Base-by-base conservation (phyloP, 2,329 filamentous ascomycete species). In the Byssochlamys sp. region DNA sequence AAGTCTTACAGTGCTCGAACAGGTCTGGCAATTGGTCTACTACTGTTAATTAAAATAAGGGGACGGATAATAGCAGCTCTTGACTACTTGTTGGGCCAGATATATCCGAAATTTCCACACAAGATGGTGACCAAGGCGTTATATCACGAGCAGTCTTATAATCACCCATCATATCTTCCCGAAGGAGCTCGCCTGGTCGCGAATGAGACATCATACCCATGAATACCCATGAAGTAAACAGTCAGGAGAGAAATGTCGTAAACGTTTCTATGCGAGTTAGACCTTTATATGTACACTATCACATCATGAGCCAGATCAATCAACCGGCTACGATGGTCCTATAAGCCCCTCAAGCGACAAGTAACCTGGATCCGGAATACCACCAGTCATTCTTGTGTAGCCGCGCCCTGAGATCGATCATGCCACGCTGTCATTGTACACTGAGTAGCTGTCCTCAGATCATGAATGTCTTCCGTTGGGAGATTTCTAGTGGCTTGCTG, bases 401-500 rank as follows among this genome's bases (percentile, higher is more conserved):
- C 7, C 9, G 39, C 39, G n/a, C 9, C 19, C 39, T 19, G n/a
- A 7, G 39, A 45, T 10, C 19, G 7, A 45, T n/a, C 39, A 19
- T 19, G 39, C n/a, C n/a, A 19, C 39, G 19, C n/a, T 45, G n/a
- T 2, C 39, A 19, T 24, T 24, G n/a, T 45, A 45, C 19, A 9
- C 39, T 24, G n/a, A 6, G n/a, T 45, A 24, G 39, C 35, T 45
- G 7, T 24, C n/a, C n/a, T 24, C 39, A 45, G 39, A 53, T 60
- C 58, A 59, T 61, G 55, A 57, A 57, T 33, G 55, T 55, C 57
- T 55, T 53, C 56, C 35, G 52, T 39, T 11, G 9, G 31, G 26
- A 24, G 26, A 35, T 33, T 24, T 56, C 63, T 73, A 74, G 58
- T 76, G 73, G 59, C 73, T 71, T 49, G 69, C 70, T 68, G 78